Conservation (phyloP, 352 stramenopile genomes). For the Pythium graminicola region DNA sequence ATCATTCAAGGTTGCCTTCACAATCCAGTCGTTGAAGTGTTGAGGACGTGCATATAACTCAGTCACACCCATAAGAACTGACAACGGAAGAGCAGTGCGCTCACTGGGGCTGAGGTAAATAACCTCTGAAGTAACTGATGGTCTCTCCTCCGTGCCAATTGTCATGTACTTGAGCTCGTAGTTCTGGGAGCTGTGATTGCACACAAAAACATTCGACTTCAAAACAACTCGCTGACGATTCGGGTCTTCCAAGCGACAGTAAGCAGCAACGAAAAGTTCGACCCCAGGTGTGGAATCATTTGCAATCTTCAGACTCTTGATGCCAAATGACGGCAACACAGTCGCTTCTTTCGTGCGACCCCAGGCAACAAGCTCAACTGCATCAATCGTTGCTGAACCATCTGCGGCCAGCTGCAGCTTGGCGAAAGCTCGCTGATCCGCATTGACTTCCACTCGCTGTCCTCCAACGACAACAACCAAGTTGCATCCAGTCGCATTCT, state of each 20-base stretch:
- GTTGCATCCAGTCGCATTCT: slow-evolving; percentile 67
- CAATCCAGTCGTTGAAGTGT: slow-evolving; percentile 65
- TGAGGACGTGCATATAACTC: slow-evolving; percentile 70
- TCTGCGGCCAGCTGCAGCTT: slow-evolving; percentile 31
- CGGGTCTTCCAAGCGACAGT: slow-evolving; percentile 67
- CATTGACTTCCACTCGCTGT: slow-evolving; percentile 32
- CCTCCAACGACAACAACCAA: slow-evolving; percentile 39
- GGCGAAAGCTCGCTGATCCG: slow-evolving; percentile 32
- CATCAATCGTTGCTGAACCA: slow-evolving; percentile 35
- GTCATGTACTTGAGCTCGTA: slow-evolving; percentile 74
- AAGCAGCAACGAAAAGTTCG: slow-evolving; percentile 59
- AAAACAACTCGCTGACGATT: slow-evolving; percentile 56
- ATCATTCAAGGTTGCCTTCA: slow-evolving; percentile 69
- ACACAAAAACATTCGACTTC: slow-evolving; percentile 76
- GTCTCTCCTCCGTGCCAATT: slow-evolving; percentile 39
- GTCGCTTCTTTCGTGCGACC: slow-evolving; percentile 32
- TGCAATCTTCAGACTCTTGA: slow-evolving; percentile 46
- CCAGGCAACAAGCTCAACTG: slow-evolving; percentile 56
- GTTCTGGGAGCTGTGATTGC: slow-evolving; percentile 66
- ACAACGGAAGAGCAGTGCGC: slow-evolving; percentile 44
- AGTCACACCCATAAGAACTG: slow-evolving; percentile 77
- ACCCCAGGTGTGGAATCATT: slow-evolving; percentile 22
- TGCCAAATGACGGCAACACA: slow-evolving; percentile 50
- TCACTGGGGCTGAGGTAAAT: slow-evolving; percentile 56
- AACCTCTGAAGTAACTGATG: slow-evolving; percentile 48